Evolutionary conservation across 805 yeast genomes (phyloP).

Genomic region (Candida succiphila): DNA sequence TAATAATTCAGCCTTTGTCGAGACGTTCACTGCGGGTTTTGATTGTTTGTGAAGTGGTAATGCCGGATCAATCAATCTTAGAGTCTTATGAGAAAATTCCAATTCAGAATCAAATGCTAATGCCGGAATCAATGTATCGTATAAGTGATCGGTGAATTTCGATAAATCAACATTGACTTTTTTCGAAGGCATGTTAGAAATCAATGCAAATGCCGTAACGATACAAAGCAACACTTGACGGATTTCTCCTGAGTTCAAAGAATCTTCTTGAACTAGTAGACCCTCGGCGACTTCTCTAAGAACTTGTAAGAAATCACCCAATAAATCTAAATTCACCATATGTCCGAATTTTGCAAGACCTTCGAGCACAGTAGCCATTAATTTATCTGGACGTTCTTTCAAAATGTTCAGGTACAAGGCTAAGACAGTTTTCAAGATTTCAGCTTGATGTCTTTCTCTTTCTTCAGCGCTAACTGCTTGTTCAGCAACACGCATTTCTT

Average conservation of each 20-base stretch:
- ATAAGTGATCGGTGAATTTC: slow-evolving; percentile 67
- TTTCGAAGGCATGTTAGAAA: slow-evolving; percentile 62
- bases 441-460: slow-evolving; percentile 77
- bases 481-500: slow-evolving; percentile 82
- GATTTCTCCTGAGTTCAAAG: slow-evolving; percentile 35
- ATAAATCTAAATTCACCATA: slow-evolving; percentile 82
- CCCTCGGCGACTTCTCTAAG: slow-evolving; percentile 69
- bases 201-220: slow-evolving; percentile 81
- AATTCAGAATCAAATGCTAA: slow-evolving; percentile 72
- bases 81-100: slow-evolving; percentile 74
- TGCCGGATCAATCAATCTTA: slow-evolving; percentile 75
- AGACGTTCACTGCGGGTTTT: slow-evolving; percentile 71
- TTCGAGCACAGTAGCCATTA: slow-evolving; percentile 83
- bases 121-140: slow-evolving; percentile 55
- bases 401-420: slow-evolving; percentile 71
- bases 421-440: slow-evolving; percentile 64
- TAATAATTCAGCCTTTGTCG: slow-evolving; percentile 81
- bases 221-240: slow-evolving; percentile 76
- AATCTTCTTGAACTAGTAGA: slow-evolving; percentile 29
- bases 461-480: slow-evolving; percentile 80
- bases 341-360: slow-evolving; percentile 87
- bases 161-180: slow-evolving; percentile 76
- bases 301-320: slow-evolving; percentile 89
- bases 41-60: slow-evolving; percentile 24
- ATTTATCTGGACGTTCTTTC: slow-evolving; percentile 46